Percentiles rank a stretch among this genome's conserved stretches.
Evolutionary conservation across 192 early-diverging fungal genomes (phyloP).

Genomic region (Diversispora eburnea): DNA sequence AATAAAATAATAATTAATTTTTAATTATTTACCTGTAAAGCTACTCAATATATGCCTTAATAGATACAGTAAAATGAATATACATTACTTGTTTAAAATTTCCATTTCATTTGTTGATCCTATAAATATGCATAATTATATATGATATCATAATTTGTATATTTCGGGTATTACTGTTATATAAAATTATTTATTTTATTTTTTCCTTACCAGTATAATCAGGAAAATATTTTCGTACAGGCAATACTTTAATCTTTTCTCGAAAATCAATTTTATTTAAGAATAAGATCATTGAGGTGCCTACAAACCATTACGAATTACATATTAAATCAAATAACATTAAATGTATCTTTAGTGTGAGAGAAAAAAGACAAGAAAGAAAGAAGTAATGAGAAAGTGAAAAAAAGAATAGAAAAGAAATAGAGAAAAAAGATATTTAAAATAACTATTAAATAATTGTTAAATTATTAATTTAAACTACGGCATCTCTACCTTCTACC

Average conservation of each 20-base stretch:
- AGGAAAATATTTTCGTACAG: slow-evolving; percentile 84
- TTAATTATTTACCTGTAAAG: slow-evolving; percentile 72
- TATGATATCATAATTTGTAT: no score
- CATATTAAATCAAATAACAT: slow-evolving; percentile 97
- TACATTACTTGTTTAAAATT: slow-evolving; percentile 79
- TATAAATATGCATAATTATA: slow-evolving; percentile 4
- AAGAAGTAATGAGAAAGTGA: no score
- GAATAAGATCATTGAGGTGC: slow-evolving; percentile 96
- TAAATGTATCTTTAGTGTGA: slow-evolving; percentile 94
- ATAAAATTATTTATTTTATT: background rate
- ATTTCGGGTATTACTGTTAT: no score
- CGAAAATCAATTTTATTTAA: slow-evolving; percentile 98
- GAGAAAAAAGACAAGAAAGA: no score
- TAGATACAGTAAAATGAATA: slow-evolving; percentile 80
- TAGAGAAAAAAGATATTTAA: no score
- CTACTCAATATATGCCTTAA: slow-evolving; percentile 87
- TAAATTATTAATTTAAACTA: no score
- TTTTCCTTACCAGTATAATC: slow-evolving; percentile 62
- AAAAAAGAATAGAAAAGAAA: no score
- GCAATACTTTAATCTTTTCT: slow-evolving; percentile 81
- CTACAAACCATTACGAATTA: slow-evolving; percentile 94
- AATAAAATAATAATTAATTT: no score
- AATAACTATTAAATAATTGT: no score
- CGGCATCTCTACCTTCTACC: slow-evolving; percentile 91
- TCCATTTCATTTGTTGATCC: slow-evolving; percentile 35